Conservation (phyloP, 345 rosid species). For the Citrus australasica region DNA sequence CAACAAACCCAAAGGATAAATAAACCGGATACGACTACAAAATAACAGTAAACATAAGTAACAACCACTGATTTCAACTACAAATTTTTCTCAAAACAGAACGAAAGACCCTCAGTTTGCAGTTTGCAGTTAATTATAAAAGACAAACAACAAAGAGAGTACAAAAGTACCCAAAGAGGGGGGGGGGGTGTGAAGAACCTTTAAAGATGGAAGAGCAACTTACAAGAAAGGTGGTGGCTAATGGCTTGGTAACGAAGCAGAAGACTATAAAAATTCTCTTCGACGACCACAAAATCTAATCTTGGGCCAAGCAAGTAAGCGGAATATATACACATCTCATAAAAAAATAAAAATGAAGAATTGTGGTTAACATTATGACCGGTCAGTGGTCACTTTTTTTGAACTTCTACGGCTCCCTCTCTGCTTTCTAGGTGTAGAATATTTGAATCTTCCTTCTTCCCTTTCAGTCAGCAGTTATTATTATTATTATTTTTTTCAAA, state of each 20-base stretch:
- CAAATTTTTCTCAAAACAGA: neutral
- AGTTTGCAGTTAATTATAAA: neutral
- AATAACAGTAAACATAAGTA: neutral
- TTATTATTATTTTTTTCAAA: neutral
- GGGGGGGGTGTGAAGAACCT: neutral
- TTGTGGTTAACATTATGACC: neutral
- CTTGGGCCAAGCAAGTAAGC: neutral
- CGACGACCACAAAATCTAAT: neutral
- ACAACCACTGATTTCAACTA: neutral
- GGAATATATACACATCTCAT: neutral
- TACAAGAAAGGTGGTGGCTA: constrained; percentile 5
- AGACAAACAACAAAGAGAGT: neutral
- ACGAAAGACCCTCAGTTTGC: neutral
- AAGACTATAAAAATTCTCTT: constrained; percentile 19
- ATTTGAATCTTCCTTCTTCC: neutral
- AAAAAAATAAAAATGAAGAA: neutral
- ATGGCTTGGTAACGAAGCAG: constrained; percentile 63
- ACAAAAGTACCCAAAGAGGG: too few relatives aligned
- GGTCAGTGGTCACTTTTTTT: constrained; percentile 6
- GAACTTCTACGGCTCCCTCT: constrained; percentile 1
- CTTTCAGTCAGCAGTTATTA: neutral
- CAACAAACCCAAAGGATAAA: neutral
- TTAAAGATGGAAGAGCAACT: constrained; percentile 6
- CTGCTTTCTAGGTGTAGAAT: neutral
- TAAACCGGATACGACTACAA: neutral